A percentile compares a stretch with the other conserved stretches of the same genome.
phyloP scores from a whole-genome alignment of 2,329 filamentous ascomycete genomes.

The Fusarium denticulatum region DNA sequence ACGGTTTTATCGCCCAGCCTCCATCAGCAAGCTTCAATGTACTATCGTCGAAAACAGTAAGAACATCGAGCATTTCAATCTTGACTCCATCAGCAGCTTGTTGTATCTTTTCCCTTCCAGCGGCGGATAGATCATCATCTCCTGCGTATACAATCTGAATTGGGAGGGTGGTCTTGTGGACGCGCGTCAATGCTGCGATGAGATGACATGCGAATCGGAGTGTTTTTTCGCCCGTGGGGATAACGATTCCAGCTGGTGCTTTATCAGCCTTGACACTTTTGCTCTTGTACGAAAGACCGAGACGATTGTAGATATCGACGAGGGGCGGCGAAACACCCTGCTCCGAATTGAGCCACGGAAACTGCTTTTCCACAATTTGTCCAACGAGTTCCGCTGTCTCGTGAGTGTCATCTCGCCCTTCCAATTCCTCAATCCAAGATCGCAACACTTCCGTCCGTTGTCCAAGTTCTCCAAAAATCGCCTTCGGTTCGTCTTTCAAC shows the following conservation, averaged over 20 bases:
- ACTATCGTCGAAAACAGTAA: slow-evolving; percentile 47
- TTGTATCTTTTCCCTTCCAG: slow-evolving; percentile 41
- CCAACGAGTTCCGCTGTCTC: slow-evolving; percentile 15
- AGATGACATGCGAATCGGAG: slow-evolving; percentile 51
- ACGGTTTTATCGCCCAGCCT: slow-evolving; percentile 55
- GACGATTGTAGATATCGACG: slow-evolving; percentile 11
- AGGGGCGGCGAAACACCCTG: slow-evolving; percentile 22
- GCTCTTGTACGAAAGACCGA: slow-evolving; percentile 2
- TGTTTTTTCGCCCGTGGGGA: slow-evolving; percentile 46
- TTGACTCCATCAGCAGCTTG: slow-evolving; percentile 23
- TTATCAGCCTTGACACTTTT: slow-evolving; percentile 13
- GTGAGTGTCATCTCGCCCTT: not conserved
- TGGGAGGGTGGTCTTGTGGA: slow-evolving; percentile 46
- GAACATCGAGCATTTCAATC: slow-evolving; percentile 48
- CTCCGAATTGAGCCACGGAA: slow-evolving; percentile 40
- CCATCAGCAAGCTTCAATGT: slow-evolving; percentile 44
- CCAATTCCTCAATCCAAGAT: slow-evolving; percentile 33
- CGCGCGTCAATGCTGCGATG: slow-evolving; percentile 45
- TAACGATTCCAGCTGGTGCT: slow-evolving; percentile 47
- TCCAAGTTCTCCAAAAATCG: slow-evolving; percentile 48
- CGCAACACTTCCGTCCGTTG: slow-evolving; percentile 38
- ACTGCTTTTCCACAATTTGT: slow-evolving; percentile 21
- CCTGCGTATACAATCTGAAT: slow-evolving; percentile 53
- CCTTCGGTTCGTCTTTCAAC: slow-evolving; percentile 44
- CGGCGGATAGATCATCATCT: slow-evolving; percentile 43